Base-by-base conservation (phyloP, 768 basidiomycete genomes). In the Rickenella mellea region DNA sequence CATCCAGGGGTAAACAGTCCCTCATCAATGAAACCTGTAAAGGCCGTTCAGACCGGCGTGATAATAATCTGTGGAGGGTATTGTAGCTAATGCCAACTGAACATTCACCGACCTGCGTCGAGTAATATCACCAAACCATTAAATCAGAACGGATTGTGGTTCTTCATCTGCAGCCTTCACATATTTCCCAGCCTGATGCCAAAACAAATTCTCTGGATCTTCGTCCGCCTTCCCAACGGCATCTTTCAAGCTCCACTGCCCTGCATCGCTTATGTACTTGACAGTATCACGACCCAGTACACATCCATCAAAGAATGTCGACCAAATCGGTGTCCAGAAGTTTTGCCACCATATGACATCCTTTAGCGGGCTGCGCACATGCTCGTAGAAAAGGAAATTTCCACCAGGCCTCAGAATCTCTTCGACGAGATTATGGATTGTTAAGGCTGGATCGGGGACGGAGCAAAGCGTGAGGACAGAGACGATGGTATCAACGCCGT, bases 301-400 rank as follows among this genome's bases (percentile, higher is more conserved):
- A 51, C 84, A 86, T 11, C 83, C 83, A 49, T 76, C 80, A 42
- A 80, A 76, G 1, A 62, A 58, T 1, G 66, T 29, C 5, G 54
- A 53, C 85, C 85, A 88, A 4, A 85, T 5, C 0, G 83, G 83
- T 2, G 79, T 69, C 84, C 83, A 86, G 38, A 83, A 68, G 0
- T 64, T 47, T 57, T 88, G 85, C 82, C 83, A 86, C 73, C 76
- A 74, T 6, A 72, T 71, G 2, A 83, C 71, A 46, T 80, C 74
- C 6, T 51, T 40, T 0, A 59, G 56, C 1, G 64, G 70, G 48
- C 70, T 80, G 40, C 67, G 58, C 8, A 87, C 80, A 47, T 88
- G 85, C 56, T 88, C 85, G 46, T 76, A 78, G 51, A 78, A 78
- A 14, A 87, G 61, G 0, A 87, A 42, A 39, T 70, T 65, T 0